A percentile compares a stretch with the other conserved stretches of the same genome.
phyloP scores from a whole-genome alignment of 2,329 filamentous ascomycete species.

The Apiospora saccharicola region DNA sequence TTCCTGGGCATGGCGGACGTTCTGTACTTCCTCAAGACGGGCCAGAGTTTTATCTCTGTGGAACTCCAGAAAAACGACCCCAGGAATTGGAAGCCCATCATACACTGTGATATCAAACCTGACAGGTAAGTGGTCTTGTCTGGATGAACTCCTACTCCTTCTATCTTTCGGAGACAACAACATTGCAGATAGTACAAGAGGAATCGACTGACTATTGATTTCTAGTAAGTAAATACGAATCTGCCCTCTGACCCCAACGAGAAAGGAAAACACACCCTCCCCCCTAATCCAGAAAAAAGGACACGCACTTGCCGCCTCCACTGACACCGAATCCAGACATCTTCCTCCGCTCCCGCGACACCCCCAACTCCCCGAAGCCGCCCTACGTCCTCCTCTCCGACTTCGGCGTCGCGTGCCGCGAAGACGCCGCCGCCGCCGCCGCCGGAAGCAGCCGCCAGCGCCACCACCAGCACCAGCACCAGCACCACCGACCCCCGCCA shows the following conservation, averaged over 20 bases:
- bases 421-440: not conserved
- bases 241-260: not conserved
- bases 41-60: constrained; percentile 28
- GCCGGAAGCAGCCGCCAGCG: not conserved
- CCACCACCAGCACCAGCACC: no score
- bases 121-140: constrained; percentile 22
- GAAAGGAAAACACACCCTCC: not conserved
- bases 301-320: not conserved
- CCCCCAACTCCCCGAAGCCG: constrained; percentile 31
- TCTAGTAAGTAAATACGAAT: not conserved
- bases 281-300: not conserved
- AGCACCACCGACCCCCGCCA: no score
- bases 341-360: constrained; percentile 32
- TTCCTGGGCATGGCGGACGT: constrained; percentile 31
- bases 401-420: constrained; percentile 29
- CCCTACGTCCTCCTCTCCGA: constrained; percentile 32
- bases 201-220: not conserved
- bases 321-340: constrained; percentile 26
- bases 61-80: constrained; percentile 25
- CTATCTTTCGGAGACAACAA: not conserved
- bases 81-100: constrained; percentile 28
- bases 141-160: not conserved
- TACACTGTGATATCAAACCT: constrained; percentile 36
- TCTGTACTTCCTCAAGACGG: constrained; percentile 31
- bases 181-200: not conserved